These are phyloP conservation scores for Phytophthora palmivora DNA, from an alignment of 352 stramenopile species.

Conservation along the genomic window DNA sequence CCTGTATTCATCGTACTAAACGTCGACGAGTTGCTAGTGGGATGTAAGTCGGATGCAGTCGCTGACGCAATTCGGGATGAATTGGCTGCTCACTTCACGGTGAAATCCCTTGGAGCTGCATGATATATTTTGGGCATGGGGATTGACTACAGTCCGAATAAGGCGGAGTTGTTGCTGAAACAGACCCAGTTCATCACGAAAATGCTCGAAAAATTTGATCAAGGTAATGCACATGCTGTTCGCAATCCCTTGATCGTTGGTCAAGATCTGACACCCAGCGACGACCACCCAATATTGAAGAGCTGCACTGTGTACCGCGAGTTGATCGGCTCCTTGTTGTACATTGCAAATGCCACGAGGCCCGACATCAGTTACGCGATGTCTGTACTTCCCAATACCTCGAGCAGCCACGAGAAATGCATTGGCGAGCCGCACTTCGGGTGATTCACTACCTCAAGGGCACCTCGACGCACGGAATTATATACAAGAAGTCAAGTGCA, in stretches of 20 bases:
- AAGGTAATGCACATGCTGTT: constrained; percentile 1
- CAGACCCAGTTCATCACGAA: background rate
- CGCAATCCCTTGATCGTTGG: constrained; percentile 6
- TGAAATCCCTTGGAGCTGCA: constrained; percentile 5
- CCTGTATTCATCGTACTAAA: constrained; percentile 16
- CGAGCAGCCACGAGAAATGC: background rate
- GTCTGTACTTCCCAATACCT: constrained; percentile 3
- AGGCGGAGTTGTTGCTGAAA: background rate
- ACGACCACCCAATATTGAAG: no score
- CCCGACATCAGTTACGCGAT: no score
- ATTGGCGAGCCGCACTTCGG: background rate
- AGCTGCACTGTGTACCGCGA: no score
- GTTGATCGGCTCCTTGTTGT: no score
- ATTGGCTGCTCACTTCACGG: constrained; percentile 10
- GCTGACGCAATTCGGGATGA: background rate
- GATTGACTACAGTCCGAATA: no score
- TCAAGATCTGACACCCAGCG: no score
- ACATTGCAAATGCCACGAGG: no score
- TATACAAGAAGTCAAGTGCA: no score
- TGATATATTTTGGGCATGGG: background rate
- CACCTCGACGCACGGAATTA: no score
- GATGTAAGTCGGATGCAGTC: constrained; percentile 9
- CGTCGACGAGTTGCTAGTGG: constrained; percentile 16
- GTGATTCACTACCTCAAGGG: constrained; percentile 2
- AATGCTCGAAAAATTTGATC: background rate